These are phyloP conservation scores for Pulveroboletus sp. DNA, from an alignment of 768 basidiomycete species.

Conservation along the genomic window DNA sequence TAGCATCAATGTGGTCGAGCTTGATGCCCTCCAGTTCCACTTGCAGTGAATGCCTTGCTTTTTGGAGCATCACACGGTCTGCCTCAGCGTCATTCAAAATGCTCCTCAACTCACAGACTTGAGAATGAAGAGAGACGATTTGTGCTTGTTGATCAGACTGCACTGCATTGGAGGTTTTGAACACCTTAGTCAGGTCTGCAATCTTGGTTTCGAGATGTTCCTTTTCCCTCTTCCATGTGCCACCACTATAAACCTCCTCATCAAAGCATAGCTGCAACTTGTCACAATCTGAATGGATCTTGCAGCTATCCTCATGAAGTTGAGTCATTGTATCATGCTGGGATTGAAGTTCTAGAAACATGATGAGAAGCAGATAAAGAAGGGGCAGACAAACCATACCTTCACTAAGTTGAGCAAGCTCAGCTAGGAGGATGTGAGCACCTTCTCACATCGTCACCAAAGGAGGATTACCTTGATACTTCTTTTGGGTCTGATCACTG, in stretches of 20 bases:
- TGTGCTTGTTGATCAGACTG: slow-evolving; percentile 82
- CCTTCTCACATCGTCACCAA: slow-evolving; percentile 1
- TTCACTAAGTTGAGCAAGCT: slow-evolving; percentile 76
- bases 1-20: slow-evolving; percentile 66
- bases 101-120: slow-evolving; percentile 76
- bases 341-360: slow-evolving; percentile 64
- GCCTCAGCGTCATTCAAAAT: slow-evolving; percentile 85
- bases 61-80: slow-evolving; percentile 72
- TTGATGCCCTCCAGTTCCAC: slow-evolving; percentile 79
- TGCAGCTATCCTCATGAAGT: slow-evolving; percentile 76
- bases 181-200: slow-evolving; percentile 65
- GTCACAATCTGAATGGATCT: slow-evolving; percentile 71
- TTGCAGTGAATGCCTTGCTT: slow-evolving; percentile 75
- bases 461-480: slow-evolving; percentile 63
- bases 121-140: slow-evolving; percentile 78
- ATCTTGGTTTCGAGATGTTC: slow-evolving; percentile 85
- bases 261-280: slow-evolving; percentile 71
- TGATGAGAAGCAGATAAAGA: slow-evolving; percentile 4
- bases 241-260: slow-evolving; percentile 72
- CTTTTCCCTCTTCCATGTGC: slow-evolving; percentile 84
- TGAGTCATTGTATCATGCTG: slow-evolving; percentile 74
- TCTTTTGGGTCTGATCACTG: slow-evolving; percentile 77
- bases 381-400: slow-evolving; percentile 37
- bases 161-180: slow-evolving; percentile 64
- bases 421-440: slow-evolving; percentile 41